A percentile compares a stretch with the other conserved stretches of the same genome.
Evolutionary conservation across 805 yeast species (phyloP).

Genomic region (Kockiozyma suomiensis): DNA sequence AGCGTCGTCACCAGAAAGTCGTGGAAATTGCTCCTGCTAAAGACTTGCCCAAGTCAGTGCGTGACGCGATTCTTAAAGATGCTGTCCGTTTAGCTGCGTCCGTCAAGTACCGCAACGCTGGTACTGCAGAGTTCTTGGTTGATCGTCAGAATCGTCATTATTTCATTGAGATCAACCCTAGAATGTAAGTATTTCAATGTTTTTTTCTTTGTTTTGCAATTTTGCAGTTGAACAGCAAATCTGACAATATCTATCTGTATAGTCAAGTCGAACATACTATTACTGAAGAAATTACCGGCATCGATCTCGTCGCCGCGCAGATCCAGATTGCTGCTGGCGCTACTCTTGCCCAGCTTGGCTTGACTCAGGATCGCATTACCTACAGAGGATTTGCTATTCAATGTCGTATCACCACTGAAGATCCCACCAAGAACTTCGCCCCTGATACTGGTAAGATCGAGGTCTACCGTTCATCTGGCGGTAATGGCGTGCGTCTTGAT

Average conservation of each 20-base stretch:
- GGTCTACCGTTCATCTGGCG: slow-evolving; percentile 97
- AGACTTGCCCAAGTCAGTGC: slow-evolving; percentile 75
- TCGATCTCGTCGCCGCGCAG: slow-evolving; percentile 96
- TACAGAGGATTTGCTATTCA: slow-evolving; percentile 98
- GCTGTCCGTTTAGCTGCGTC: slow-evolving; percentile 89
- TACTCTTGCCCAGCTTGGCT: slow-evolving; percentile 83
- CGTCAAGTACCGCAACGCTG: slow-evolving; percentile 94
- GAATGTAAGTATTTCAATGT: slow-evolving; percentile 49
- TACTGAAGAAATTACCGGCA: slow-evolving; percentile 98
- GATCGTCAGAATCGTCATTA: slow-evolving; percentile 93
- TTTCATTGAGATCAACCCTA: slow-evolving; percentile 96
- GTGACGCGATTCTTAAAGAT: slow-evolving; percentile 91
- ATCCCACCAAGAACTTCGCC: slow-evolving; percentile 93
- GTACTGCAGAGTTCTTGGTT: slow-evolving; percentile 96
- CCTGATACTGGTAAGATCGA: slow-evolving; percentile 99
- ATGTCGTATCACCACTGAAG: slow-evolving; percentile 99
- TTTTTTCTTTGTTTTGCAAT: background rate
- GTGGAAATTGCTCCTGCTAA: slow-evolving; percentile 98
- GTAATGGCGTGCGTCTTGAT: slow-evolving; percentile 97
- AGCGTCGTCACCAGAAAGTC: slow-evolving; percentile 98
- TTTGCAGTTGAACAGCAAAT: background rate
- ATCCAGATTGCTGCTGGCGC: slow-evolving; percentile 99
- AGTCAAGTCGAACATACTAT: slow-evolving; percentile 97
- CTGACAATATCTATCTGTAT: background rate
- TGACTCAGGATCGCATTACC: slow-evolving; percentile 91